Conservation (phyloP, 2,329 filamentous ascomycete species). For the Alternaria angustiovoidea region DNA sequence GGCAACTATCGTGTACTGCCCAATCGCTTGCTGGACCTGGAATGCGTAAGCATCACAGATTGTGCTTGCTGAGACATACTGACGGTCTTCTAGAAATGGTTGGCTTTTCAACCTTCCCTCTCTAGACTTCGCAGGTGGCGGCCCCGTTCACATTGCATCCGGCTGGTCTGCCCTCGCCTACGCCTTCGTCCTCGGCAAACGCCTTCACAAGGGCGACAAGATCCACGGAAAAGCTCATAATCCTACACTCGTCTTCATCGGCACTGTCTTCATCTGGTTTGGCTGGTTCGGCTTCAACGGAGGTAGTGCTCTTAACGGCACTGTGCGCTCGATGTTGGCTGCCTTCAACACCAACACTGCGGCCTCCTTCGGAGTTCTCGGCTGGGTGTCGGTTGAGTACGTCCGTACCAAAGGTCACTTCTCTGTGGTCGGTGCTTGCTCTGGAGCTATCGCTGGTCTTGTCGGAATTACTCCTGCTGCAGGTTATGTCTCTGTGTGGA, state of each 20-base stretch:
- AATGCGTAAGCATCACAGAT: conserved; percentile 55
- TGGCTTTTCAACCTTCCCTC: conserved; percentile 70
- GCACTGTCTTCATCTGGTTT: conserved; percentile 72
- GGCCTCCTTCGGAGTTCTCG: conserved; percentile 62
- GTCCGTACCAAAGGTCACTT: conserved; percentile 62
- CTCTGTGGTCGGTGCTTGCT: conserved; percentile 64
- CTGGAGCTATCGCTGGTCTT: conserved; percentile 66
- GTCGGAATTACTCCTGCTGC: conserved; percentile 68
- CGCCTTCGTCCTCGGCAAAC: conserved; percentile 68
- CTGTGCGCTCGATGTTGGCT: conserved; percentile 63
- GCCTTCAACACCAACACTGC: conserved; percentile 67
- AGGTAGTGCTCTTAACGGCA: conserved; percentile 58
- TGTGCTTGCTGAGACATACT: background rate
- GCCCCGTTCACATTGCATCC: conserved; percentile 70
- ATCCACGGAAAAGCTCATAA: conserved; percentile 67
- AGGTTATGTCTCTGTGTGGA: conserved; percentile 62
- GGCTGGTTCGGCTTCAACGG: conserved; percentile 69
- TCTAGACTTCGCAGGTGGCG: conserved; percentile 68
- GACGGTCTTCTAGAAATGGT: conserved; percentile 50
- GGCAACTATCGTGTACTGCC: conserved; percentile 71
- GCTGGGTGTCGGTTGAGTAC: conserved; percentile 63
- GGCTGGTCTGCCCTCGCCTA: conserved; percentile 71
- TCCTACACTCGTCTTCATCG: conserved; percentile 69
- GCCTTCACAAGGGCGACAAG: conserved; percentile 59
- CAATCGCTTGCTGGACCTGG: conserved; percentile 73